Conservation (phyloP, 2,329 filamentous ascomycete species). For the Orbilia javanica region DNA sequence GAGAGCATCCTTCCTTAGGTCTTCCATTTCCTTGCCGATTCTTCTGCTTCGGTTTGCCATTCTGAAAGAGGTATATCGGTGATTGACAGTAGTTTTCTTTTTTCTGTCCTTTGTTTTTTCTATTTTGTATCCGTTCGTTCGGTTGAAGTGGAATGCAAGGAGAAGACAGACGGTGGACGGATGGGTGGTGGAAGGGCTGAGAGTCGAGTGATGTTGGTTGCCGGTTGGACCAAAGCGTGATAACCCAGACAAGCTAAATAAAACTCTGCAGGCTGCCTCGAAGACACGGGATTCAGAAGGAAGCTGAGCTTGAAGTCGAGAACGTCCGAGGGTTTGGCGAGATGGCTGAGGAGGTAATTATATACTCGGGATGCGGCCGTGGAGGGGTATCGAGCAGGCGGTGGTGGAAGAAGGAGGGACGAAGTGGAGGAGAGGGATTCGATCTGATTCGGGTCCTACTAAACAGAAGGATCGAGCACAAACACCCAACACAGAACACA, state of each 20-base stretch:
- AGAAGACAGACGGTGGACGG: neutral
- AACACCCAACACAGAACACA: constrained; percentile 16
- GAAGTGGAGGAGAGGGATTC: neutral
- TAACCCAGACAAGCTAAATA: neutral
- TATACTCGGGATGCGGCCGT: neutral
- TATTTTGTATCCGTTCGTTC: too few species aligned
- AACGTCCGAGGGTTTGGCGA: neutral
- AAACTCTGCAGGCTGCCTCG: neutral
- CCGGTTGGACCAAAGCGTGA: neutral
- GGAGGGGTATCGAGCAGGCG: constrained; percentile 16
- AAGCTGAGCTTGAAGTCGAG: neutral
- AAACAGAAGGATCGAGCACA: constrained; percentile 3
- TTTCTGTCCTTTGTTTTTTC: neutral
- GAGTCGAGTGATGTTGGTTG: neutral
- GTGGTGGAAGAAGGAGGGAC: neutral
- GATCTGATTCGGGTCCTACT: neutral
- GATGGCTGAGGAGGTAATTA: neutral
- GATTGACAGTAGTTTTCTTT: too few species aligned
- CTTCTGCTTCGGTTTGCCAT: constrained; percentile 71
- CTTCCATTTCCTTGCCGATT: constrained; percentile 80
- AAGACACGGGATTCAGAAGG: neutral
- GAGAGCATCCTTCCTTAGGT: constrained; percentile 79
- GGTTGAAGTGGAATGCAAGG: neutral
- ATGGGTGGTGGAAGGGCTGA: neutral
- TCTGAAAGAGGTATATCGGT: constrained; percentile 63